Percentiles rank a stretch among this genome's conserved stretches.
These are phyloP conservation scores for Carex scoparia DNA, from an alignment of 176 grass and related monocot genomes.

Conservation along the genomic window DNA sequence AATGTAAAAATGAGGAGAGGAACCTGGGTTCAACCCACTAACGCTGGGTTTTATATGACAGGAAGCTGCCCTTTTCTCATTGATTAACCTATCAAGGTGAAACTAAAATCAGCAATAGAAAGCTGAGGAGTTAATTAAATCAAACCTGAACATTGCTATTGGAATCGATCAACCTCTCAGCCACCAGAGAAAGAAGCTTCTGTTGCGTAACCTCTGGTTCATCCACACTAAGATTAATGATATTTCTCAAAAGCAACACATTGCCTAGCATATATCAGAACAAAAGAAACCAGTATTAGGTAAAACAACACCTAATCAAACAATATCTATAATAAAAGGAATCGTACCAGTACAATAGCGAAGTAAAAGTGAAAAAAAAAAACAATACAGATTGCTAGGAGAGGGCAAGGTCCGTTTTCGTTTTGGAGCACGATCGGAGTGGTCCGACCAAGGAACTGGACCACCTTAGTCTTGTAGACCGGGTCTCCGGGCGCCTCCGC, in stretches of 20 bases:
- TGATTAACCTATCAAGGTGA: background rate
- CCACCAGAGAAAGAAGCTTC: constrained; percentile 87
- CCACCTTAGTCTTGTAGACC: constrained; percentile 74
- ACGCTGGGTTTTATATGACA: background rate
- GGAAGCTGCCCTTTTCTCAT: background rate
- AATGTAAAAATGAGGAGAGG: background rate
- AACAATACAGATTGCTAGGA: constrained; percentile 85
- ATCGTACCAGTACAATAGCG: background rate
- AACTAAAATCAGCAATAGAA: background rate
- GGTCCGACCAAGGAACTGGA: constrained; percentile 84
- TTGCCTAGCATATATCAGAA: constrained; percentile 47
- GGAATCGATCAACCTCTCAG: constrained; percentile 80
- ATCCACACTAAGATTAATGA: constrained; percentile 72
- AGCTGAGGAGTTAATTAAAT: background rate
- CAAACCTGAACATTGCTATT: constrained; percentile 72
- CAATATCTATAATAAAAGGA: background rate
- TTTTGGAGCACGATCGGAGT: constrained; percentile 92
- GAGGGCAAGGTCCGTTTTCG: constrained; percentile 97
- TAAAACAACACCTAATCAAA: constrained; percentile 7
- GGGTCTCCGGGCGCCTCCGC: constrained; percentile 32
- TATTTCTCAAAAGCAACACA: constrained; percentile 87
- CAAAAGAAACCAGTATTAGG: constrained; percentile 7
- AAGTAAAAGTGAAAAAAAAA: background rate
- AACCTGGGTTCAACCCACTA: background rate
- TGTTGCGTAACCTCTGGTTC: constrained; percentile 84